Percentiles rank a stretch among this genome's conserved stretches.
phyloP scores from a whole-genome alignment of 306 rosid genomes.

The Fragaria ananassa region DNA sequence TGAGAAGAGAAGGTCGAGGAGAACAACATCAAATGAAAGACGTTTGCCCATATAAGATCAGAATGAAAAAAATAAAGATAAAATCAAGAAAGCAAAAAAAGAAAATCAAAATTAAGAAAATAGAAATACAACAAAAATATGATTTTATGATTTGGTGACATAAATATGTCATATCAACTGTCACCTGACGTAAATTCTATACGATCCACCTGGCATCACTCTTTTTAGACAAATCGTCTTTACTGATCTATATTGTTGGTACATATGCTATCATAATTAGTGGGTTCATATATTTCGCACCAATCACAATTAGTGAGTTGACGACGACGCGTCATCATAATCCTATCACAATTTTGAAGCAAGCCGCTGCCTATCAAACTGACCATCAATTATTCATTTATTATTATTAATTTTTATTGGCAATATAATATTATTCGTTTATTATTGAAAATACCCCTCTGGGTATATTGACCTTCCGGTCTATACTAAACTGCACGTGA shows the following conservation, averaged over 20 bases:
- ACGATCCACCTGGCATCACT: too few species aligned
- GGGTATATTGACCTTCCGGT: neutral
- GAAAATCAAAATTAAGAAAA: too few species aligned
- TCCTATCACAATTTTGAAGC: constrained; percentile 2
- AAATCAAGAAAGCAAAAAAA: too few species aligned
- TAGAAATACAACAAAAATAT: too few species aligned
- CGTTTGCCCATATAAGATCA: too few species aligned
- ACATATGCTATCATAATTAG: too few species aligned
- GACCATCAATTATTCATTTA: neutral
- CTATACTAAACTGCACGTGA: constrained; percentile 40
- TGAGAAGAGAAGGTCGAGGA: too few species aligned
- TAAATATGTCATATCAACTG: too few species aligned
- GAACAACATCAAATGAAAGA: too few species aligned
- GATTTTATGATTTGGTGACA: too few species aligned
- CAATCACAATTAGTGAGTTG: neutral
- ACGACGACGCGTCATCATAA: constrained; percentile 24
- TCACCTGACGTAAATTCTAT: too few species aligned
- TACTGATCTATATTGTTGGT: neutral
- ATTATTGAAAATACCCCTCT: constrained; percentile 12
- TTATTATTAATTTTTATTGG: neutral
- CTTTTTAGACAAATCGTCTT: neutral
- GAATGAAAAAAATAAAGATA: too few species aligned
- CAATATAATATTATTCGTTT: neutral
- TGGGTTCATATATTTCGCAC: neutral
- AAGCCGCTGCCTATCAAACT: neutral